Evolutionary conservation across 257 asterid species (phyloP), one percentile per base, ranked within the genome.

Genomic region (Lithospermum erythrorhizon): DNA sequence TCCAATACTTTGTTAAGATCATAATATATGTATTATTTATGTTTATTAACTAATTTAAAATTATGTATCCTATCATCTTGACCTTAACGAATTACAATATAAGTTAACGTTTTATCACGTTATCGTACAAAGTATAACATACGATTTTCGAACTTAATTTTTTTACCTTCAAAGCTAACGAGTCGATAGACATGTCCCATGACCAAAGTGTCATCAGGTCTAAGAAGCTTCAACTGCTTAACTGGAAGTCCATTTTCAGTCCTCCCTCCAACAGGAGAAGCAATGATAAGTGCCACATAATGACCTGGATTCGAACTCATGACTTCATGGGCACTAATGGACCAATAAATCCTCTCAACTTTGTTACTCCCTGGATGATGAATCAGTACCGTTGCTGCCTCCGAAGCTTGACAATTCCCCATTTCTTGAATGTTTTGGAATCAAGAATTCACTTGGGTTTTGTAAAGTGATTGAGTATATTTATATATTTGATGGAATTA

Each of bases 321-420:
- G 35, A 90, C 78, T 64, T 84, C 86, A 35, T 65, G 71, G 27
- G 95, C 97, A 53, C 74, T 77, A 17, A 82, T 73, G 17, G 94
- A 83, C 87, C 86, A 78, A 76, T 81, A 87, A 63, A 87, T 67
- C 72, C 96, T 74, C 61, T 90, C 94, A 18, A 86, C 87, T 72
- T 70, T 84, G 65, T 68, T 73, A 17, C 78, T 68, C 30, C 70
- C 77, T 35, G 94, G 89, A 55, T 83, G 94, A 22, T 82, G 87
- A 58, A 90, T 77, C 73, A 86, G 74, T 77, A 86, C 94, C 61
- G 90, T 75, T 54, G 94, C 96, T 65, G 84, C 90, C 78, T 86
- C 96, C 67, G 95, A 87, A 63, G 96, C 95, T 73, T 89, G 95
- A 72, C 96, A 89, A 64, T 89, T 89, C 68, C 96, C 96, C 96